Base-by-base conservation (phyloP, 257 asterid species). In the Buddleja alternifolia region DNA sequence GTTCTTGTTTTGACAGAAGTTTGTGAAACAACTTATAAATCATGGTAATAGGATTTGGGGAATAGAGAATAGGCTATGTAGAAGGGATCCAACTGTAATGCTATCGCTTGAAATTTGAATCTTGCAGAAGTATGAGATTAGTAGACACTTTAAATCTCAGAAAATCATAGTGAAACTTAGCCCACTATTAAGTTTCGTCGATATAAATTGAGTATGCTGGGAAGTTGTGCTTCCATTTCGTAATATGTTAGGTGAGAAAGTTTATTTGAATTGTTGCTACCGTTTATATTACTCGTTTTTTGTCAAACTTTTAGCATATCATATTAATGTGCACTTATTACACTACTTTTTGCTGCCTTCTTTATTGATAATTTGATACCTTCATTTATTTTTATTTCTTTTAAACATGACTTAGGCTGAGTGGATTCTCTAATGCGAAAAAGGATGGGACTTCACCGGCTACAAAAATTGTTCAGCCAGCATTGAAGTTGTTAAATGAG, bases 361-460 rank as follows among this genome's bases (percentile, higher is more conserved):
- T 70, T 42, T 20, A 62, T 34, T 24, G 63, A n/a, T n/a, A n/a
- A n/a, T n/a, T n/a, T n/a, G n/a, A 24, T 46, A 23, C 12, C 64
- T 59, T 55, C 11, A 41, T 48, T 17, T 65, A 70, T 55, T 50
- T 17, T 4, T 8, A 23, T 78, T 78, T 71, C 46, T 67, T 29
- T 29, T 2, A 29, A 15, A 21, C 64, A 65, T 78, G 67, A 59
- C 67, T 71, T 73, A 94, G 99, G 93, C 72, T 94, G 85, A 80
- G 86, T 70, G 84, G 82, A 62, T 89, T 82, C 75, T 82, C 90
- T 44, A 87, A 66, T 81, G 84, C 83, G 25, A 94, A 84, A 86
- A 94, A 89, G 75, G 99, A 90, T 74, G 99, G 83, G 54, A 79
- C 79, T 51, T 82, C 91, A 2, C 85, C 77, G 61, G 81, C 95